phyloP scores from a whole-genome alignment of 495 filamentous ascomycete genomes.

The Trichocladium antarcticum region DNA sequence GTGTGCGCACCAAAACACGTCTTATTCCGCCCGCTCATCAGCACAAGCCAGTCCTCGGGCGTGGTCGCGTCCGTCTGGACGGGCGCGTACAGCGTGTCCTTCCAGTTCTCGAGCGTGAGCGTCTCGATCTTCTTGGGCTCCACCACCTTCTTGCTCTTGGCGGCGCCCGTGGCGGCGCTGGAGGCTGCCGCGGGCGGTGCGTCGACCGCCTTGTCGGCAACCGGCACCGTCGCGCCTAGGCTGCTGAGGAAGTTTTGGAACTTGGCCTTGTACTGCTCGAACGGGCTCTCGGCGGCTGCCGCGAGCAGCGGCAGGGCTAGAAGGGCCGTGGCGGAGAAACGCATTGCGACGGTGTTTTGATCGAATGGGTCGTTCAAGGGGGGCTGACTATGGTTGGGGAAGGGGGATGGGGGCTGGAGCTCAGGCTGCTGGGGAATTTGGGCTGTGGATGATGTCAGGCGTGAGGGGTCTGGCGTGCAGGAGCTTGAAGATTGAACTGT shows the following conservation, averaged over 20 bases:
- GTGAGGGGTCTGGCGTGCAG: conserved; percentile 10
- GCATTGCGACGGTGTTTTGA: conserved; percentile 46
- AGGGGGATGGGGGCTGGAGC: not conserved
- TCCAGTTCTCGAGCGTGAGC: conserved; percentile 64
- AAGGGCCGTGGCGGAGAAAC: conserved; percentile 50
- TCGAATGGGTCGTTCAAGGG: conserved; percentile 1
- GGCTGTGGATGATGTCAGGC: conserved; percentile 15
- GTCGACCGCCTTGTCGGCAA: conserved; percentile 7
- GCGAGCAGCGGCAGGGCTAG: conserved; percentile 61
- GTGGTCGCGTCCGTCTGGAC: conserved; percentile 42
- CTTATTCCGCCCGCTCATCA: conserved; percentile 75
- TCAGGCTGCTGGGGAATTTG: not conserved
- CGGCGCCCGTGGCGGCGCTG: conserved; percentile 26
- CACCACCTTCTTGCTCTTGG: conserved; percentile 35
- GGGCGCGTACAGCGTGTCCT: conserved; percentile 51
- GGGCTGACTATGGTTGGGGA: too few species aligned
- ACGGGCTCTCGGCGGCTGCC: conserved; percentile 42
- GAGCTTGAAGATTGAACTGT: not conserved
- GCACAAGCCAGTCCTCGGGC: conserved; percentile 70
- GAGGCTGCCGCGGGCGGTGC: conserved; percentile 49
- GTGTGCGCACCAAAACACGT: conserved; percentile 70
- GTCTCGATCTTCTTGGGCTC: conserved; percentile 41
- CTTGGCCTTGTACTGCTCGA: conserved; percentile 53
- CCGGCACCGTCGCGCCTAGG: conserved; percentile 29
- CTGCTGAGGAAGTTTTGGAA: conserved; percentile 48